Evolutionary conservation across 163 green algal genomes (phyloP), one percentile per base, ranked within the genome.

Genomic region (Chloromonas sp.): DNA sequence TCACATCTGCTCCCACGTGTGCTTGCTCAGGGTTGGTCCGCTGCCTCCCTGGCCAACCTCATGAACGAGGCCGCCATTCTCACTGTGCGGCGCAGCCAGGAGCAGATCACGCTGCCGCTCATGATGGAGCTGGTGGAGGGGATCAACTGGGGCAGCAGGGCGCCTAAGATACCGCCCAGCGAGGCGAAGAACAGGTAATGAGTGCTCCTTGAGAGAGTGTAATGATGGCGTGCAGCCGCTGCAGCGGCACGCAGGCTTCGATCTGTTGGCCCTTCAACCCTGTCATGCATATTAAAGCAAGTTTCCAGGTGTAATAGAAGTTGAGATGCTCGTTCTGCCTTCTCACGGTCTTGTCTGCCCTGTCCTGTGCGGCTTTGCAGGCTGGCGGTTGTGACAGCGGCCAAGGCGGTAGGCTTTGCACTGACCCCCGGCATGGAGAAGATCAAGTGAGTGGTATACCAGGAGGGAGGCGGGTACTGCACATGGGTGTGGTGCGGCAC

Each of bases 1-100:
- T 36, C 36, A 36, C 36, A 36, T 36, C 36, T 36, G 13, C 70
- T 8, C 70, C 8, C 70, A 76, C 70, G 13, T n/a, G 74, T n/a
- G 58, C 74, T 58, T n/a, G 5, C 1, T 8, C 79, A 84, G 58
- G 89, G 88, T 79, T 94, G 89, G 88, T 94, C 90, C 11, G 95
- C 94, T 13, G 95, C 95, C 1, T 92, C 94, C 76, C 91, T 98
- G 76, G 95, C 94, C 88, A 98, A 97, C 91, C 89, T 98, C 60
- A 92, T 98, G 85, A 98, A 98, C 86, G 95, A 98, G 89, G 92
- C 91, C 3, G 93, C 95, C 85, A 98, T 98, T 86, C 87, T 98
- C 2, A 90, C 91, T 84, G 95, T 93, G 81, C 90, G 90, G 2
- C 89, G 89, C 81, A 88, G 71, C 60, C 83, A 89, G 77, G 61